Percentiles rank a stretch among this genome's conserved stretches.
Evolutionary conservation across 2,329 filamentous ascomycete species (phyloP).

Genomic region (Colletotrichum cereale): DNA sequence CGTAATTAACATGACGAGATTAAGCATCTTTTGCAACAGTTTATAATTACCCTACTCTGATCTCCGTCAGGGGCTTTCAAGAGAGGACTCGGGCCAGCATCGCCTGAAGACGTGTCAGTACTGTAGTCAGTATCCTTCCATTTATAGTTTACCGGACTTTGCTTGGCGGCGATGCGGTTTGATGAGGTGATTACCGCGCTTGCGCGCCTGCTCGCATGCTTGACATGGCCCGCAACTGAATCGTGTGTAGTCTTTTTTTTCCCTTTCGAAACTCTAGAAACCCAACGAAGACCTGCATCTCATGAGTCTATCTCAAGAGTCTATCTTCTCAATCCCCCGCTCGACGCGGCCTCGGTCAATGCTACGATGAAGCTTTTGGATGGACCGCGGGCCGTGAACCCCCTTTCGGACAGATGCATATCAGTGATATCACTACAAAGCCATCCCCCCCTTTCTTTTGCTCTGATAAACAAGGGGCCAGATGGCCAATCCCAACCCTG

Average conservation of each 20-base stretch:
- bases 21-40: background rate
- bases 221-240: background rate
- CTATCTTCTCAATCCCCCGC: background rate
- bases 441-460: background rate
- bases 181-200: background rate
- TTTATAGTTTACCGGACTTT: background rate
- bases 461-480: background rate
- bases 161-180: background rate
- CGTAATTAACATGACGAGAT: background rate
- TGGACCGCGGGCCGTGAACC: background rate
- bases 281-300: constrained; percentile 1
- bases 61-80: background rate
- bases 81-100: background rate
- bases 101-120: background rate
- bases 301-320: constrained; percentile 30
- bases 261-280: background rate
- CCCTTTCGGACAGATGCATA: constrained; percentile 3
- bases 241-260: background rate
- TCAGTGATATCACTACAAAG: too few species aligned
- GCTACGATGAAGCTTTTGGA: background rate
- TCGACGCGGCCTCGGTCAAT: background rate
- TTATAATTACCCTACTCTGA: too few species aligned
- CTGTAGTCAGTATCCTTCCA: too few species aligned
- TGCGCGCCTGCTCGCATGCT: background rate
- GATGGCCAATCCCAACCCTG: background rate